A percentile compares a stretch with the other conserved stretches of the same genome.
These are phyloP conservation scores for Spathaspora passalidarum DNA, from an alignment of 805 yeast species.

Conservation along the genomic window DNA sequence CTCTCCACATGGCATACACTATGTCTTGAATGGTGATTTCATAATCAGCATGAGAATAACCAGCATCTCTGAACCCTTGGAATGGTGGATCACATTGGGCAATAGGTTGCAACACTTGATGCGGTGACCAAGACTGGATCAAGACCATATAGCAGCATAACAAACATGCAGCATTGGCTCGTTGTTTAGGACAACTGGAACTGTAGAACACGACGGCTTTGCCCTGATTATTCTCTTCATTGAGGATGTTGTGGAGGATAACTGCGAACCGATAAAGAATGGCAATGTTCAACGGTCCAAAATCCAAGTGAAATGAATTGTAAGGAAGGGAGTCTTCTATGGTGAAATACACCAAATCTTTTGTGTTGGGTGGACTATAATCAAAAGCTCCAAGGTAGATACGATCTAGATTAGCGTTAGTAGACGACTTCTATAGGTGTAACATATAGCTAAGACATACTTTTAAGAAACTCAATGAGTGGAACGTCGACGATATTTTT, in stretches of 20 bases:
- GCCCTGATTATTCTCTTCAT: slow-evolving; percentile 77
- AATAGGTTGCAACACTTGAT: slow-evolving; percentile 92
- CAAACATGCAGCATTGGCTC: slow-evolving; percentile 94
- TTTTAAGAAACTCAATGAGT: slow-evolving; percentile 41
- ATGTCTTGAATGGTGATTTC: slow-evolving; percentile 91
- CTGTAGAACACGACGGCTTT: slow-evolving; percentile 92
- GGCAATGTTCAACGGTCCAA: slow-evolving; percentile 94
- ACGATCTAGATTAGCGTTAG: slow-evolving; percentile 36
- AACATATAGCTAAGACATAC: slow-evolving; percentile 23
- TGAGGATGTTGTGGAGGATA: slow-evolving; percentile 83
- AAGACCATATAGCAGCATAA: slow-evolving; percentile 92
- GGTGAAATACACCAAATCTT: slow-evolving; percentile 77
- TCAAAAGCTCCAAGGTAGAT: slow-evolving; percentile 91
- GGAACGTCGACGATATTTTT: slow-evolving; percentile 21
- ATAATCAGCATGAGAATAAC: slow-evolving; percentile 93
- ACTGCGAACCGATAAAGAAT: slow-evolving; percentile 94
- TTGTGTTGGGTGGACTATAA: slow-evolving; percentile 70
- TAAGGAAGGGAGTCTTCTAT: slow-evolving; percentile 91
- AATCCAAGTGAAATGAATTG: slow-evolving; percentile 93
- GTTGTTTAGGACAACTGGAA: slow-evolving; percentile 69
- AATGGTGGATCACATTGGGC: slow-evolving; percentile 91
- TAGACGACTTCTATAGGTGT: background rate
- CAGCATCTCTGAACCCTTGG: slow-evolving; percentile 95
- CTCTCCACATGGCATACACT: slow-evolving; percentile 96
- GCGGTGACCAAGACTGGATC: slow-evolving; percentile 98